Conservation (phyloP, 345 rosid genomes). For the Trapa incisa region DNA sequence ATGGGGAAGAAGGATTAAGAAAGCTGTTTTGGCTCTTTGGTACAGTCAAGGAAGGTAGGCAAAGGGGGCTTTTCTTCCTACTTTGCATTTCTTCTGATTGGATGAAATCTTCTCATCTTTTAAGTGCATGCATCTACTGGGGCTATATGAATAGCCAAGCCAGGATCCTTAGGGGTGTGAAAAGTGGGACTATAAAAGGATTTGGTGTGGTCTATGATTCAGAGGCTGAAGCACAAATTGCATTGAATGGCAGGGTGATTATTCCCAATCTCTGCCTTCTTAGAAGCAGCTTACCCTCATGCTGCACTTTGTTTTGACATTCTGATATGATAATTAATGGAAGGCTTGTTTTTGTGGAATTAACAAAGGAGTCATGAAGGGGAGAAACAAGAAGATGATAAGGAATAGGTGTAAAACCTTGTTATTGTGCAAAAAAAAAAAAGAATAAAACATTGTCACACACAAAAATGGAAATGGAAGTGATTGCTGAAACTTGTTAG, state of each 20-base stretch:
- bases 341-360: conserved; percentile 36
- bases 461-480: too few relatives aligned
- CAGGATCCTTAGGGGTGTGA: conserved; percentile 31
- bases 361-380: conserved; percentile 13
- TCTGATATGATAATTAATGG: conserved; percentile 32
- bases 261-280: neutral
- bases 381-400: neutral
- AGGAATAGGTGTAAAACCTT: neutral
- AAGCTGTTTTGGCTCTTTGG: conserved; percentile 33
- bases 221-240: conserved; percentile 46
- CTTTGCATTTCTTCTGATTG: neutral
- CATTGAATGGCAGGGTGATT: conserved; percentile 52
- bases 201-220: conserved; percentile 59
- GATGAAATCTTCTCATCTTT: neutral
- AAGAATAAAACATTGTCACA: too few relatives aligned
- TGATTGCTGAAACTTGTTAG: too few relatives aligned
- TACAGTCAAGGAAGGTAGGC: conserved; percentile 24
- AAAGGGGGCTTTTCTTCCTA: neutral
- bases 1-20: conserved; percentile 18
- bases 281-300: neutral
- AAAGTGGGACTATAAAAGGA: conserved; percentile 54
- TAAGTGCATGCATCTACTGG: neutral
- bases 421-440: too few relatives aligned
- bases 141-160: conserved; percentile 33
- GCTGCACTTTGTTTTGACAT: neutral